These are phyloP conservation scores for Strobilomyces dryophilus DNA, from an alignment of 768 basidiomycete genomes.

Conservation along the genomic window DNA sequence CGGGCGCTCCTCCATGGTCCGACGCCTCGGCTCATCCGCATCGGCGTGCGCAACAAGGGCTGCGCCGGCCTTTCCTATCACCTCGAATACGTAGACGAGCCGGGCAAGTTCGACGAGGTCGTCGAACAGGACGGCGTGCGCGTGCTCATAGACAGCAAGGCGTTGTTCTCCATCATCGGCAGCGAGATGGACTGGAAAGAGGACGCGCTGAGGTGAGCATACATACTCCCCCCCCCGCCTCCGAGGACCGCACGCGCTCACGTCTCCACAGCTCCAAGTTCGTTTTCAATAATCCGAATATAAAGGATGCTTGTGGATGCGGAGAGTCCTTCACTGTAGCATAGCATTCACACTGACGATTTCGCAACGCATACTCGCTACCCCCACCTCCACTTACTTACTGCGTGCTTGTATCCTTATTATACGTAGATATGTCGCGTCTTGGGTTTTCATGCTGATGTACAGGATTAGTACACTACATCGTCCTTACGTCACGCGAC, in stretches of 20 bases:
- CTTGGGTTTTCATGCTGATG: conserved; percentile 7
- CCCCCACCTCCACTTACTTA: conserved; percentile 7
- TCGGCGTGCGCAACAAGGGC: conserved; percentile 96
- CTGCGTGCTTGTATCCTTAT: conserved; percentile 27
- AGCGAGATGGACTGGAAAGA: conserved; percentile 99
- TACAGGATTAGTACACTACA: conserved; percentile 19
- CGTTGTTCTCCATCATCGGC: conserved; percentile 95
- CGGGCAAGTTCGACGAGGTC: conserved; percentile 91
- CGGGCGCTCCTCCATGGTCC: conserved; percentile 72
- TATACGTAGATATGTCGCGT: conserved; percentile 7
- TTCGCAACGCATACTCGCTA: conserved; percentile 4
- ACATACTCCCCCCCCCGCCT: not conserved
- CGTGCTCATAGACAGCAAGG: conserved; percentile 95
- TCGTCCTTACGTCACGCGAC: not conserved
- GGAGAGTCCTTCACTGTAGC: conserved; percentile 84
- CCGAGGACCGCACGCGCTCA: not conserved
- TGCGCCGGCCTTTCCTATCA: conserved; percentile 87
- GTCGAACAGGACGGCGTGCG: conserved; percentile 93
- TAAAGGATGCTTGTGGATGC: conserved; percentile 92
- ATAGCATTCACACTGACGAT: conserved; percentile 13
- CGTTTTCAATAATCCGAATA: conserved; percentile 86
- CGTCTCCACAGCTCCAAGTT: conserved; percentile 62
- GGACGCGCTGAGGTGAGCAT: conserved; percentile 70
- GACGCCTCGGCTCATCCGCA: conserved; percentile 87
- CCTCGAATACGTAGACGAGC: conserved; percentile 89